Evolutionary conservation across 2,329 filamentous ascomycete genomes (phyloP), one percentile per base, ranked within the genome.

Genomic region (Hypomyces perniciosus): DNA sequence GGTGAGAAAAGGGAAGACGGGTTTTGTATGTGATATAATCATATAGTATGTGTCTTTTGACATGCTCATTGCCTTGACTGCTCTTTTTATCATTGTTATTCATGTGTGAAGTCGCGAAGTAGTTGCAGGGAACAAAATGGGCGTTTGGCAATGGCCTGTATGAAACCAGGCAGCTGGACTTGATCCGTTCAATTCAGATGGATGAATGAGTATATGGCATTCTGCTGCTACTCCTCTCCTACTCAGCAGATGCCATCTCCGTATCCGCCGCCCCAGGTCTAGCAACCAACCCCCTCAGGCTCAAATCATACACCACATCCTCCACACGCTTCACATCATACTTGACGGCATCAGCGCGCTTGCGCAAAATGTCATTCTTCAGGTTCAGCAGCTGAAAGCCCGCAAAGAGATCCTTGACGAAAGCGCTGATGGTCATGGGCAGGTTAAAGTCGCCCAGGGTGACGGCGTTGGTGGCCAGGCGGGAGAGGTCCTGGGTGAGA

Each of bases 301-400:
- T 92, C 51, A 99, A 73, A 67, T 99, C 93, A 65, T 99, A 99
- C 46, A 97, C 92, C 9, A 99, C 90, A 65, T 97, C 93, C 75
- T 99, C 93, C 9, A 96, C 90, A 68, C 95, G 92, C 78, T 97
- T 99, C 63, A 99, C 90, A 62, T 87, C 86, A 66, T 99, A 99
- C 77, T 99, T 99, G 70, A 99, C 87, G 5, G 86, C 87, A 71
- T 99, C 93, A 50, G 89, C 90, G 55, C 90, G 80, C 72, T 90
- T 89, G 53, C 93, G 81, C 63, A 99, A 72, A 26, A 84, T 84
- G 67, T 99, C 93, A 63, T 99, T 99, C 78, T 97, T 97, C 60
- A 99, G 77, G 67, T 99, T 99, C 59, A 99, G 80, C 59, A 97
- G 82, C 78, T 97, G 93, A 72, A 99, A 99, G 12, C 92, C 93